These are phyloP conservation scores for Oryza officinalis DNA, from an alignment of 176 grass and related monocot genomes.

Conservation along the genomic window DNA sequence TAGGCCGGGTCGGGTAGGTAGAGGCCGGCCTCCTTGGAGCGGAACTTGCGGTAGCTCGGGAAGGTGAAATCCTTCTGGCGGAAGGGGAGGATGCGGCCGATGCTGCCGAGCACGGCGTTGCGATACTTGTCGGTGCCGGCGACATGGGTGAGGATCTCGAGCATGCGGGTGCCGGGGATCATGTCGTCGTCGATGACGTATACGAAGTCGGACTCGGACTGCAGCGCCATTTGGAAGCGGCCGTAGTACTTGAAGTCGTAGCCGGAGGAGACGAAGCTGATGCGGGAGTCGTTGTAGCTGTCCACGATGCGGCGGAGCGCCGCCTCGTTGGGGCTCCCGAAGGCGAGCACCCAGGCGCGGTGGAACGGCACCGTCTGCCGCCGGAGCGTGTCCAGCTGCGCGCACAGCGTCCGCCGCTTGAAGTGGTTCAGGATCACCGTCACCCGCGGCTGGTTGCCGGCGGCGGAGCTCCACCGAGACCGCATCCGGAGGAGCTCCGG, in stretches of 20 bases:
- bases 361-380: slow-evolving; percentile 92
- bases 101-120: slow-evolving; percentile 83
- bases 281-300: slow-evolving; percentile 80
- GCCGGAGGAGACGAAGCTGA: slow-evolving; percentile 87
- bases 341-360: slow-evolving; percentile 87
- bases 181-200: slow-evolving; percentile 98
- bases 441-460: slow-evolving; percentile 40
- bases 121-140: slow-evolving; percentile 88
- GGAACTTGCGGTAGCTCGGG: slow-evolving; percentile 91
- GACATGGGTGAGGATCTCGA: slow-evolving; percentile 90
- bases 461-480: slow-evolving; percentile 48
- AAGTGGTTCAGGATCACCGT: slow-evolving; percentile 97
- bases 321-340: slow-evolving; percentile 80
- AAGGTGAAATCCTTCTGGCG: slow-evolving; percentile 88
- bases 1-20: slow-evolving; percentile 96
- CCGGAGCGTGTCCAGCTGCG: slow-evolving; percentile 72
- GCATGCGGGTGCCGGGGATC: slow-evolving; percentile 75
- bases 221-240: slow-evolving; percentile 94
- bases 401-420: slow-evolving; percentile 90
- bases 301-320: slow-evolving; percentile 62
- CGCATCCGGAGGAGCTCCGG: slow-evolving; percentile 64
- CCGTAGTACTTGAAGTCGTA: slow-evolving; percentile 99
- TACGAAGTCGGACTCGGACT: slow-evolving; percentile 86
- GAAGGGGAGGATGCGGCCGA: slow-evolving; percentile 88
- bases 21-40: slow-evolving; percentile 79